Conservation (phyloP, 495 filamentous ascomycete species). For the Penicillium canescens region DNA sequence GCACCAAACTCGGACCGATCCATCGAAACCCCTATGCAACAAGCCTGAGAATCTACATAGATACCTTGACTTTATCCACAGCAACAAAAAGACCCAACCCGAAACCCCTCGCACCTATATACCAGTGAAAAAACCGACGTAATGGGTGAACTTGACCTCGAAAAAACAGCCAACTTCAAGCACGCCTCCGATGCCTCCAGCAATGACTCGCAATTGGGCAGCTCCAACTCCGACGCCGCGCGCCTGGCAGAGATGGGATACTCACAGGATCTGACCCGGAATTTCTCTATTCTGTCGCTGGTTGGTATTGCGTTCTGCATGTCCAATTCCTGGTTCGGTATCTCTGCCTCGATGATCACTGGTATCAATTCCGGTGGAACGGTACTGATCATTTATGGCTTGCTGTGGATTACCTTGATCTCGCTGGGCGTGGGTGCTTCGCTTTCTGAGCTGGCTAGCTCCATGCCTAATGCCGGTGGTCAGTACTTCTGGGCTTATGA, state of each 20-base stretch:
- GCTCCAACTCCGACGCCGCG: constrained; percentile 30
- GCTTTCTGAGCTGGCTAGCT: constrained; percentile 56
- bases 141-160: constrained; percentile 25
- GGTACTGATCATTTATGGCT: constrained; percentile 59
- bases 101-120: background rate
- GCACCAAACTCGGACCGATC: too few relatives aligned
- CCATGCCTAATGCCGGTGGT: constrained; percentile 62
- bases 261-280: constrained; percentile 54
- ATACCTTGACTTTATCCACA: background rate
- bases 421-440: constrained; percentile 56
- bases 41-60: background rate
- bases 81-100: background rate
- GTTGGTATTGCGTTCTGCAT: constrained; percentile 62
- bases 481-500: constrained; percentile 66
- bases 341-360: constrained; percentile 57
- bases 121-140: background rate
- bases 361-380: constrained; percentile 64
- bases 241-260: constrained; percentile 57
- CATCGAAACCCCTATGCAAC: constrained; percentile 4
- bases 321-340: constrained; percentile 67
- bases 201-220: constrained; percentile 18
- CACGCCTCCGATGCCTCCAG: constrained; percentile 13
- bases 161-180: constrained; percentile 24
- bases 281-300: constrained; percentile 58
- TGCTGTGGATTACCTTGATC: constrained; percentile 55